Evolutionary conservation across 805 yeast genomes (phyloP).

Genomic region (Wickerhamiella alocasiicola): DNA sequence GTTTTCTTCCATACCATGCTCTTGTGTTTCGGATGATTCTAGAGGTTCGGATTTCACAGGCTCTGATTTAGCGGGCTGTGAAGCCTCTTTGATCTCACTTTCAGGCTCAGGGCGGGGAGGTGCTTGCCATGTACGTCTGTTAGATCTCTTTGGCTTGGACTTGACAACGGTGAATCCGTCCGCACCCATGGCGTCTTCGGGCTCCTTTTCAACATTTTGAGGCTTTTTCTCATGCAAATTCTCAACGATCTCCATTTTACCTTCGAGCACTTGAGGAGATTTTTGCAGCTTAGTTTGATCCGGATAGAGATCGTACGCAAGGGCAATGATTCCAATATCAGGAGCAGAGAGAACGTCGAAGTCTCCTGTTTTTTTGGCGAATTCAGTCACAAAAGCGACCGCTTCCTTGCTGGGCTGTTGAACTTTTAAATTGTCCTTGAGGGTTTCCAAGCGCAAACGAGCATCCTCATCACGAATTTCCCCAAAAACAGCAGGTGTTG

Average conservation of each 20-base stretch:
- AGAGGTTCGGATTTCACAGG: too few relatives aligned
- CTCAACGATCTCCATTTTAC: constrained; percentile 13
- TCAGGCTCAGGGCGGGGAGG: constrained; percentile 9
- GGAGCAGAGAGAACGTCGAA: constrained; percentile 73
- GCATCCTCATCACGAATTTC: constrained; percentile 84
- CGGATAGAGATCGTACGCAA: constrained; percentile 59
- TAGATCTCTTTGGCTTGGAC: constrained; percentile 13
- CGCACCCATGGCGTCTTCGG: constrained; percentile 11
- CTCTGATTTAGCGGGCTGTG: background rate
- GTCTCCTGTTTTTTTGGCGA: constrained; percentile 87
- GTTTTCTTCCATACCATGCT: constrained; percentile 12
- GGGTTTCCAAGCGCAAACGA: constrained; percentile 60
- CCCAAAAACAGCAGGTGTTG: constrained; percentile 81
- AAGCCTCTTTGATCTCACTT: background rate
- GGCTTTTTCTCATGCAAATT: constrained; percentile 1
- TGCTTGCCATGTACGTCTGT: background rate
- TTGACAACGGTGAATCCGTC: constrained; percentile 20
- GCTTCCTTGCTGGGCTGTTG: constrained; percentile 65
- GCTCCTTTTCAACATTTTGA: constrained; percentile 1
- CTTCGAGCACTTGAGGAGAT: constrained; percentile 15
- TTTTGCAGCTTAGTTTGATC: constrained; percentile 17
- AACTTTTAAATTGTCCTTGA: constrained; percentile 59
- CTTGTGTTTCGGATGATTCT: too few relatives aligned
- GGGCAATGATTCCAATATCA: constrained; percentile 85
- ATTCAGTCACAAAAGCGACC: constrained; percentile 54